Conservation (phyloP, 139 green algal genomes). For the Nannochloris sp. region DNA sequence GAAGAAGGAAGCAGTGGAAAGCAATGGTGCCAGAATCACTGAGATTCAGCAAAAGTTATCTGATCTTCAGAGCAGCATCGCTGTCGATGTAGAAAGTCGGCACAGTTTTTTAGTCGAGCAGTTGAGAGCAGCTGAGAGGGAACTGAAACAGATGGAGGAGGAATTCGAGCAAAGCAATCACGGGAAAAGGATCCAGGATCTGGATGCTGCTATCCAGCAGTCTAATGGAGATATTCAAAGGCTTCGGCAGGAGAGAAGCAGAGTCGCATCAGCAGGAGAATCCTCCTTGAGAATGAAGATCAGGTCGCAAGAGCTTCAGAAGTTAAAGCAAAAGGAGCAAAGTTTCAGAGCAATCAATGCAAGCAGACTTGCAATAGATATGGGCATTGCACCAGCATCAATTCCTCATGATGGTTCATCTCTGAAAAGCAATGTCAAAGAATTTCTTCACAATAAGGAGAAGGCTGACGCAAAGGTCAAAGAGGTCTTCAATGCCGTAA, state of each 20-base stretch:
- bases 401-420: neutral
- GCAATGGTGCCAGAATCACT: slow-evolving; percentile 19
- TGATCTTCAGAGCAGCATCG: neutral
- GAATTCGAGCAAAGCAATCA: slow-evolving; percentile 8
- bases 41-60: slow-evolving; percentile 7
- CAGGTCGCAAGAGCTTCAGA: slow-evolving; percentile 16
- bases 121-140: neutral
- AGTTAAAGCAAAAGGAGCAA: slow-evolving; percentile 2
- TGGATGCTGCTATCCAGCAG: neutral
- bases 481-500: too few species aligned
- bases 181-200: slow-evolving; percentile 3
- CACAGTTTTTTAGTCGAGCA: neutral
- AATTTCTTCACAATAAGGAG: too few species aligned
- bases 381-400: neutral
- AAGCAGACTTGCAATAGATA: neutral
- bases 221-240: neutral
- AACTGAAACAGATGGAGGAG: slow-evolving; percentile 8
- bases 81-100: neutral
- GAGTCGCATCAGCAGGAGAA: slow-evolving; percentile 21
- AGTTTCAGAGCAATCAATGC: neutral
- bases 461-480: too few species aligned
- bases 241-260: slow-evolving; percentile 29
- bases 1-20: slow-evolving; percentile 24
- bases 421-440: neutral
- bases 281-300: slow-evolving; percentile 16